Base-by-base conservation (phyloP, 805 yeast species). In the Myxozyma geophila region DNA sequence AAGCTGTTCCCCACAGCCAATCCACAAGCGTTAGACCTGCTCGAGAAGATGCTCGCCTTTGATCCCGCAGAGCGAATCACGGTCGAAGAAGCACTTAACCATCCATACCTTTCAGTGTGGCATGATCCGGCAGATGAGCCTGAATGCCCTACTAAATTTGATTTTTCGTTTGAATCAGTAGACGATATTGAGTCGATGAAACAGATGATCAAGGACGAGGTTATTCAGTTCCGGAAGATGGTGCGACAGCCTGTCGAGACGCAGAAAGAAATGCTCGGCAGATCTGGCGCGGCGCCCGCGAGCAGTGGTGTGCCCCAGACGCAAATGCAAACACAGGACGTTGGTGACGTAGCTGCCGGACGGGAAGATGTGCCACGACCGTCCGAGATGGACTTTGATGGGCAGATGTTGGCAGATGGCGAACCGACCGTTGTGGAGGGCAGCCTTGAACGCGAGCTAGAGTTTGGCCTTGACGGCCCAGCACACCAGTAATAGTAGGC, bases 111-210 rank as follows among this genome's bases (percentile, higher is more conserved):
- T 60, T 81, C 86, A 53, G 83, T 89, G 39, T 95, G 97, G 92
- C 98, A 91, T 74, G 97, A 92, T 75, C 95, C 97, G 6, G 83
- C 84, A 37, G 98, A 95, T 74, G 98, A 95, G 76, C 80, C 80
- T 7, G 87, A 82, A 54, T 91, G 97, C 74, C 84, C 85, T 52
- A 81, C 84, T 1, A 88, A 89, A 70, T 92, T 92, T 74, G 96
- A 92, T 73, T 92, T 92, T 74, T 81, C 89, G 6, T 92, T 92
- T 75, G 98, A 92, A 79, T 87, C 83, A 15, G 88, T 87, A 17
- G 90, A 90, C 69, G 97, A 91, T 68, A 81, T 90, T 73, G 88
- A 84, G 12, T 78, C 82, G 10, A 87, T 92, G 89, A 86, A 83
- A 71, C 80, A 83, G 68, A 85, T 91, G 85, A 89, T 92, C 46